phyloP scores from a whole-genome alignment of 805 yeast genomes.

The Candida yuanshanica region DNA sequence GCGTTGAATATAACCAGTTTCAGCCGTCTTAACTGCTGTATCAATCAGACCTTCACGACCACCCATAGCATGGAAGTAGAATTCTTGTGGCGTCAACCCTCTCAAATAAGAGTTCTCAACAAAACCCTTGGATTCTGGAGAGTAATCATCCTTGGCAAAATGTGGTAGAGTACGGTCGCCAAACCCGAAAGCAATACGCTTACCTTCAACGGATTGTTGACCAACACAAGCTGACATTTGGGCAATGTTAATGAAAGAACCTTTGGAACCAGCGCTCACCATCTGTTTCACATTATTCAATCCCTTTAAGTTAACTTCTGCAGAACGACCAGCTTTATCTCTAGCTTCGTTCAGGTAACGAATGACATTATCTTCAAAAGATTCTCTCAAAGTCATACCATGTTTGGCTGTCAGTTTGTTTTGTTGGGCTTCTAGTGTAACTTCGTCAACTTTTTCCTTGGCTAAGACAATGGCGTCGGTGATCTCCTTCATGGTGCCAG shows the following conservation, averaged over 20 bases:
- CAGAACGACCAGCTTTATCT: constrained; percentile 98
- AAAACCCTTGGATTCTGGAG: constrained; percentile 97
- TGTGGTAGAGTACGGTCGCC: constrained; percentile 96
- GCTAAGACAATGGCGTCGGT: constrained; percentile 92
- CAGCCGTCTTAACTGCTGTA: constrained; percentile 99
- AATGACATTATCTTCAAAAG: constrained; percentile 95
- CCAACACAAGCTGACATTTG: constrained; percentile 99
- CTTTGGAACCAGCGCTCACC: constrained; percentile 99
- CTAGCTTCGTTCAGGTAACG: constrained; percentile 95
- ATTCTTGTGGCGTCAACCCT: constrained; percentile 98
- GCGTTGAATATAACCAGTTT: constrained; percentile 97
- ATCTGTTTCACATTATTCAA: constrained; percentile 95
- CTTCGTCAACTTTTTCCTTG: constrained; percentile 89
- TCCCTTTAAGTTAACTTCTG: constrained; percentile 93
- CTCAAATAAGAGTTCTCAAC: constrained; percentile 95
- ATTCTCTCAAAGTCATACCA: constrained; percentile 99
- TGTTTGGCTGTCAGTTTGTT: constrained; percentile 91
- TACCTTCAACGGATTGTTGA: constrained; percentile 99
- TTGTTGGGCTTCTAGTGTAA: constrained; percentile 86
- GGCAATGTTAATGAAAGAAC: constrained; percentile 97
- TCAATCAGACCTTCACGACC: constrained; percentile 99
- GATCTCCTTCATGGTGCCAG: constrained; percentile 89
- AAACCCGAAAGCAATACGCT: constrained; percentile 97
- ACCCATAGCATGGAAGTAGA: constrained; percentile 99
- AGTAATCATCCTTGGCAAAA: constrained; percentile 96